Base-by-base conservation (phyloP, 495 filamentous ascomycete species). In the Talaromyces wortmannii region DNA sequence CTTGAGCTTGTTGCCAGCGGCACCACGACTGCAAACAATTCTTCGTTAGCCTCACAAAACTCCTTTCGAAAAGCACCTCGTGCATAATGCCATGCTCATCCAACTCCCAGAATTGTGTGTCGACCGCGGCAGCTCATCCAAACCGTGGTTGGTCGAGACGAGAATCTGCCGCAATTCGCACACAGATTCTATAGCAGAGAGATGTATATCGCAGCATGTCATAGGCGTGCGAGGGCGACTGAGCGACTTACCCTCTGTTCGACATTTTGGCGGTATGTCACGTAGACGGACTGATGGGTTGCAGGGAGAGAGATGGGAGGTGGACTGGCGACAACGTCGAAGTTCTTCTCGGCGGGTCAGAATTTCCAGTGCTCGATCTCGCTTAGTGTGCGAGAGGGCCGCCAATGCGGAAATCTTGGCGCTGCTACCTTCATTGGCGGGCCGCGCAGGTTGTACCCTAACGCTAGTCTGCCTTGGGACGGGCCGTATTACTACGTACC, bases 1-100 rank as follows among this genome's bases (percentile, higher is more conserved):
- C 87, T 96, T 98, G 61, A 98, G 86, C 88, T 98, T 98, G 88
- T 95, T 95, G 83, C 94, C 95, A 64, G 92, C 84, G 82, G 89
- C 87, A 88, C 88, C 88, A 69, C 92, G 78, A 73, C 81, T 84
- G 58, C 70, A 57, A 56, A 48, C 48, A 61, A 58, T 53, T 16
- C 42, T 30, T 43, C 31, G 61, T 75, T 66, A 77, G 68, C 58
- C 30, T 56, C 23, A 23, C 23, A 23, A 23, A 23, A 23, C 23
- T 50, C 31, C 31, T 50, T 54, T 60, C 53, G 11, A 31, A 40
- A 16, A 50, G 44, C 23, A 23, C 23, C 32, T 55, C 11, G 53
- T 33, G 45, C 48, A 51, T 2, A 23, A 23, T 23, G 23, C 23
- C 23, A 23, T 23, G 2, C 23, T 23, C 23, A 23, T 23, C 23